These are phyloP conservation scores for Aspergillus haitiensis DNA, from an alignment of 495 filamentous ascomycete genomes.

Conservation along the genomic window DNA sequence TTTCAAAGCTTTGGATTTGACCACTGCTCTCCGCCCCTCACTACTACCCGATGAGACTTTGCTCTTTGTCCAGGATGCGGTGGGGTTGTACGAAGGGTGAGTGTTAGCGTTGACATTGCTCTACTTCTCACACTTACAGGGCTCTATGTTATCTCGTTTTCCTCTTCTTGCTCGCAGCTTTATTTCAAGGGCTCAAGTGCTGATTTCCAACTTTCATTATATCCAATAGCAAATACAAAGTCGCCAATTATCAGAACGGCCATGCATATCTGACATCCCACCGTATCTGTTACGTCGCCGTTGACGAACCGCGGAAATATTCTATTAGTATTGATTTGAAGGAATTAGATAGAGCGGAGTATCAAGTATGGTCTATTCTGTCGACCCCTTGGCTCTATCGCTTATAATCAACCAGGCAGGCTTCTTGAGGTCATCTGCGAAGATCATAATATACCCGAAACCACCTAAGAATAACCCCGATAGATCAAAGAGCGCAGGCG, in stretches of 20 bases:
- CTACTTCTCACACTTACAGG: not conserved
- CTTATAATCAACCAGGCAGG: conserved; percentile 62
- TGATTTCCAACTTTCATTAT: conserved; percentile 16
- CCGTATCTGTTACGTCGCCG: conserved; percentile 91
- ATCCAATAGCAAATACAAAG: conserved; percentile 77
- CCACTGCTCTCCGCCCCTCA: conserved; percentile 87
- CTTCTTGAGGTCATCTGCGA: conserved; percentile 92
- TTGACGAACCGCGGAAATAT: conserved; percentile 79
- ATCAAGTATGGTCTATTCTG: conserved; percentile 62
- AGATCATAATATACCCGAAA: conserved; percentile 86
- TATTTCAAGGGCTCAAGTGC: not conserved
- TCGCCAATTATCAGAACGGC: conserved; percentile 91
- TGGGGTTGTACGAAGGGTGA: conserved; percentile 97
- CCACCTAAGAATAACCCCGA: conserved; percentile 53
- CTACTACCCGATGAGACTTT: conserved; percentile 87
- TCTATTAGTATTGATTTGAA: conserved; percentile 86
- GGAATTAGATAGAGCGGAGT: conserved; percentile 86
- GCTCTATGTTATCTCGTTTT: not conserved
- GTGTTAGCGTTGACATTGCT: conserved; percentile 27
- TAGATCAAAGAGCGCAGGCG: conserved; percentile 35
- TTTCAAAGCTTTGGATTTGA: conserved; percentile 91
- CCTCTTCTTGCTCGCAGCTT: not conserved
- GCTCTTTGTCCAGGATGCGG: conserved; percentile 94
- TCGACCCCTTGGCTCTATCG: not conserved
- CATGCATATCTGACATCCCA: conserved; percentile 96